phyloP scores from a whole-genome alignment of 148 eudicot genomes.

The Chenopodium album region DNA sequence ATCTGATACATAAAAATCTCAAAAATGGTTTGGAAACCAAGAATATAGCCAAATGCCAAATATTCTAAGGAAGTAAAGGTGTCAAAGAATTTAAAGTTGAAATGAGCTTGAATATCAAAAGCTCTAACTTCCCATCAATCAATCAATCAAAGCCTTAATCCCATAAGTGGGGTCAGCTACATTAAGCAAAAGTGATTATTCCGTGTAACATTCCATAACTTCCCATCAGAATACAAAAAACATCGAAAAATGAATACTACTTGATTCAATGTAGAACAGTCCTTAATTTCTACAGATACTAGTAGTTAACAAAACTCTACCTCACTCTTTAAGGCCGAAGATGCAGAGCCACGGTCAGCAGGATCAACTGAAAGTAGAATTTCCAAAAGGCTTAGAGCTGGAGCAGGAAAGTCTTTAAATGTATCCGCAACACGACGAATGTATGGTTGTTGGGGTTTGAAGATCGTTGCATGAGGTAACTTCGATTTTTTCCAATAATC shows the following conservation, averaged over 20 bases:
- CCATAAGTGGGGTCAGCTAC: too few species aligned
- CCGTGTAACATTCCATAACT: not conserved
- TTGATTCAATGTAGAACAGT: not conserved
- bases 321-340: conserved; percentile 77
- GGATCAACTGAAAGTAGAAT: conserved; percentile 85
- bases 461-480: conserved; percentile 89
- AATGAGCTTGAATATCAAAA: not conserved
- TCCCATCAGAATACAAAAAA: not conserved
- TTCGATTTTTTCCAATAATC: conserved; percentile 94
- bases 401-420: conserved; percentile 76
- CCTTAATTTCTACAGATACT: not conserved
- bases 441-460: conserved; percentile 92
- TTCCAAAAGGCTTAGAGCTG: conserved; percentile 80
- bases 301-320: conserved; percentile 33
- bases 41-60: not conserved
- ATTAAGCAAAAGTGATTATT: too few species aligned
- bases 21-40: not conserved
- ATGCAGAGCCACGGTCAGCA: conserved; percentile 83
- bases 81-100: not conserved
- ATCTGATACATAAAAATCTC: not conserved
- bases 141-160: too few species aligned
- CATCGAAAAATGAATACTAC: not conserved
- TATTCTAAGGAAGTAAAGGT: not conserved
- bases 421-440: conserved; percentile 71
- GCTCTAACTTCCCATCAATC: not conserved